phyloP scores from a whole-genome alignment of 2,329 filamentous ascomycete species.

The Pseudocercospora musae region DNA sequence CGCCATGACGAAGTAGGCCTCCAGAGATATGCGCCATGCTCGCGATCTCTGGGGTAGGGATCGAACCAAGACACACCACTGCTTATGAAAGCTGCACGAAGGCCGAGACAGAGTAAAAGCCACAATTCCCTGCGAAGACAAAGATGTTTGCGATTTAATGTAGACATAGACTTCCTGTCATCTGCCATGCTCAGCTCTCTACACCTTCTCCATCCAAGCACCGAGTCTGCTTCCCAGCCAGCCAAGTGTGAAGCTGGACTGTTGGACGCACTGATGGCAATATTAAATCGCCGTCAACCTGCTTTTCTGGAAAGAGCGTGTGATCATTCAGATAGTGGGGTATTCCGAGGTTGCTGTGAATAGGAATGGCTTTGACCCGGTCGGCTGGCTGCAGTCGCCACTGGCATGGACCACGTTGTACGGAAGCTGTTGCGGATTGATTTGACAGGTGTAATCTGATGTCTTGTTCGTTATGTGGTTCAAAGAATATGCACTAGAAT shows the following conservation, averaged over 20 bases:
- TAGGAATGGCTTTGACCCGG: constrained; percentile 8
- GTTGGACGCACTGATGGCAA: neutral
- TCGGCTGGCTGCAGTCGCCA: constrained; percentile 24
- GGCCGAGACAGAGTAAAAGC: neutral
- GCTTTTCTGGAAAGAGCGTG: neutral
- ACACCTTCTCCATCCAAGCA: neutral
- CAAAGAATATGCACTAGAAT: neutral
- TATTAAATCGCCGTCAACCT: neutral
- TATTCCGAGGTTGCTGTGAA: neutral
- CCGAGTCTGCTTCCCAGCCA: neutral
- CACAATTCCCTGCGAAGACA: neutral
- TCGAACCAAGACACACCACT: neutral
- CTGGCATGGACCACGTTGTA: constrained; percentile 17
- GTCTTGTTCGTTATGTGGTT: constrained; percentile 19
- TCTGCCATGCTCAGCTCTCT: neutral
- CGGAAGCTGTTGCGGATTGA: constrained; percentile 19
- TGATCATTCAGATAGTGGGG: neutral
- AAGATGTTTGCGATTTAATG: neutral
- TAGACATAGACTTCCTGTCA: neutral
- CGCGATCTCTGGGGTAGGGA: neutral
- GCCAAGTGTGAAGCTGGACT: neutral
- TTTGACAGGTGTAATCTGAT: constrained; percentile 19
- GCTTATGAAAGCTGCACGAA: neutral
- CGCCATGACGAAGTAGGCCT: neutral
- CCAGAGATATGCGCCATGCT: neutral